phyloP scores from a whole-genome alignment of 2,329 filamentous ascomycete species.

The Diplodia intermedia region DNA sequence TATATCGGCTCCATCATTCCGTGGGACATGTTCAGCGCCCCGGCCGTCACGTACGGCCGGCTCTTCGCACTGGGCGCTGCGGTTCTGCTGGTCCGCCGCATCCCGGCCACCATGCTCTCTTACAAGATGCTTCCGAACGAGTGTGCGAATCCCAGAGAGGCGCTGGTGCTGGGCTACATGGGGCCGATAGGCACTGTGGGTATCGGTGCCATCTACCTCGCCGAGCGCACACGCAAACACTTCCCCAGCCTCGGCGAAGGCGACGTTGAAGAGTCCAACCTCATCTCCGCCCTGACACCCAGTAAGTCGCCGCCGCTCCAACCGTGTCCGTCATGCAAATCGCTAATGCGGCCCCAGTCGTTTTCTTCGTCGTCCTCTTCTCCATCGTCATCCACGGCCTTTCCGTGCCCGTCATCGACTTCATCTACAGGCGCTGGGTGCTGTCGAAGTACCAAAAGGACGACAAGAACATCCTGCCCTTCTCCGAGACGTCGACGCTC shows the following conservation, averaged over 20 bases:
- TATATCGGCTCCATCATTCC: conserved; percentile 65
- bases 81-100: conserved; percentile 62
- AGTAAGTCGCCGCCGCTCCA: neutral
- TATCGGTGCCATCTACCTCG: conserved; percentile 55
- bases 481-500: too few species aligned
- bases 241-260: conserved; percentile 52
- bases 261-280: conserved; percentile 50
- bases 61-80: conserved; percentile 61
- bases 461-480: too few species aligned
- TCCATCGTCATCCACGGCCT: conserved; percentile 58
- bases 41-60: conserved; percentile 59
- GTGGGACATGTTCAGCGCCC: conserved; percentile 62
- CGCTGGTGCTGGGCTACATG: conserved; percentile 66
- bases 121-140: conserved; percentile 64
- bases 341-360: conserved; percentile 38
- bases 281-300: conserved; percentile 51
- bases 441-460: too few species aligned
- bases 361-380: conserved; percentile 56
- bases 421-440: conserved; percentile 45
- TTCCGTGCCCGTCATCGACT: conserved; percentile 55
- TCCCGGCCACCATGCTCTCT: conserved; percentile 61
- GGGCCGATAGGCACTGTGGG: conserved; percentile 48
- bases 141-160: conserved; percentile 63
- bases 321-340: neutral
- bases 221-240: conserved; percentile 54